Evolutionary conservation across 805 yeast genomes (phyloP), one percentile per base, ranked within the genome.

Genomic region (Ogataea glucozyma): DNA sequence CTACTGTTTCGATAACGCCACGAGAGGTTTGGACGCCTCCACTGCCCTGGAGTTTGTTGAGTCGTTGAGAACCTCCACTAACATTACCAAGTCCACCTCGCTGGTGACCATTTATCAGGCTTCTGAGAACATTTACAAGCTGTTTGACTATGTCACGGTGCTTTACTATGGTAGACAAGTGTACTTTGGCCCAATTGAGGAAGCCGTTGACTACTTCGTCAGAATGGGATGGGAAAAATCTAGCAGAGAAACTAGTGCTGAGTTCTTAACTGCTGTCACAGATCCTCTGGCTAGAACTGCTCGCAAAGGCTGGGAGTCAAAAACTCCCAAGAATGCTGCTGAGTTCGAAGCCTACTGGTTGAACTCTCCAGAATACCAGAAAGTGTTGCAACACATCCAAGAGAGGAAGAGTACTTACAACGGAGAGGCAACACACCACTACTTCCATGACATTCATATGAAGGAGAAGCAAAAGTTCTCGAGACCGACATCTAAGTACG

Each of bases 11-110:
- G 87, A 81, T 65, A 81, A 81, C 53, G 82, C 85, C 18, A 81
- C 87, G 13, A 72, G 86, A 63, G 87, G 87, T 61, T 69, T 81
- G 51, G 87, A 81, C 64, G 76, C 86, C 8, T 79, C 86, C 12
- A 81, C 86, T 14, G 87, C 87, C 12, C 69, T 81, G 46, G 87
- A 81, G 62, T 81, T 77, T 48, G 73, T 76, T 19, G 74, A 78
- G 55, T 76, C 83, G 20, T 68, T 81, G 46, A 76, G 81, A 64
- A 71, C 81, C 2, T 72, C 78, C 9, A 79, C 86, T 2, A 76
- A 79, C 49, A 61, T 80, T 59, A 63, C 75, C 48, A 71, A 76
- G 34, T 66, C 75, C 9, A 71, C 84, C n/a, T 79, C 84, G 11
- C 62, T 81, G 48, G 80, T 81, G 43, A 80, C 86, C 26, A 78